Conservation (phyloP, 2,329 filamentous ascomycete genomes). For the Penicillium crustosum region DNA sequence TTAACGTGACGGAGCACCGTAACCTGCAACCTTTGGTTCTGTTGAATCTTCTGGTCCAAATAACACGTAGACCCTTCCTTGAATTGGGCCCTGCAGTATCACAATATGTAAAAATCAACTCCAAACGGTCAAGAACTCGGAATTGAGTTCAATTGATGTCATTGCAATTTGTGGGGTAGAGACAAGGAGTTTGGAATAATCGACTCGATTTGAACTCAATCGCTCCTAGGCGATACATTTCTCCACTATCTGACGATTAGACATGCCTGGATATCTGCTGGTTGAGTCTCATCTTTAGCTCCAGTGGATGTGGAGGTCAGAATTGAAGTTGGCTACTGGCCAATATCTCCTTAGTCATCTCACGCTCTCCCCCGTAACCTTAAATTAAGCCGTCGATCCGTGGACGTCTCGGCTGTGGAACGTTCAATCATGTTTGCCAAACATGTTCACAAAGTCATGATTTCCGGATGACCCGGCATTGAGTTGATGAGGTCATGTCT, state of each 20-base stretch:
- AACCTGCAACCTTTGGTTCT: background rate
- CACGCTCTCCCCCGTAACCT: background rate
- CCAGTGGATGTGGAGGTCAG: background rate
- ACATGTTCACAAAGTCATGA: background rate
- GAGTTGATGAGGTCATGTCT: slow-evolving; percentile 3
- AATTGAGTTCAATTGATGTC: slow-evolving; percentile 7
- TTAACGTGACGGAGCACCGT: background rate
- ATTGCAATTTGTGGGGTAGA: slow-evolving; percentile 4
- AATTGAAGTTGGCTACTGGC: background rate
- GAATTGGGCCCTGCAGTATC: background rate
- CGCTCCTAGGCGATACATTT: background rate
- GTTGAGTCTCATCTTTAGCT: background rate
- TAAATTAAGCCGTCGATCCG: slow-evolving; percentile 3
- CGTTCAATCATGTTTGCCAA: background rate
- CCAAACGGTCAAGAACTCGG: background rate
- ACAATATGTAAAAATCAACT: background rate
- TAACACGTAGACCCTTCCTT: background rate
- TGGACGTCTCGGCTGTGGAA: background rate
- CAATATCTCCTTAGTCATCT: slow-evolving; percentile 3
- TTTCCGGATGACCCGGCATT: background rate
- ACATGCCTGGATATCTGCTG: background rate
- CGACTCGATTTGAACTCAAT: background rate
- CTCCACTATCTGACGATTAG: slow-evolving; percentile 3
- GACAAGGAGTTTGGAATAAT: background rate
- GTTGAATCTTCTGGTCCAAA: background rate